Conservation (phyloP, 805 yeast species). For the Pichia exigua region DNA sequence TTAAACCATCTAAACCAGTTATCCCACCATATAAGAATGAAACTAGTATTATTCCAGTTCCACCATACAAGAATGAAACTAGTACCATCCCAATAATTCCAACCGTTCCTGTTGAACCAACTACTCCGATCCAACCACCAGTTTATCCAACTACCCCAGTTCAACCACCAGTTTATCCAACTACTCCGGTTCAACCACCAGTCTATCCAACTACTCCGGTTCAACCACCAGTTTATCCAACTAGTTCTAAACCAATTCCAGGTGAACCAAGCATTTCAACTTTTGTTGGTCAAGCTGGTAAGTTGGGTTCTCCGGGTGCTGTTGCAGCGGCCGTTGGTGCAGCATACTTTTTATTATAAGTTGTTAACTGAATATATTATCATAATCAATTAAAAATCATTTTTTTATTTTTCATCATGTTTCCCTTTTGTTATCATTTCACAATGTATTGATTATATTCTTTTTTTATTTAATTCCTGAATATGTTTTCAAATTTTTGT, state of each 20-base stretch:
- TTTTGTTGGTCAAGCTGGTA: slow-evolving; percentile 2
- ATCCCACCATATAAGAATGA: neutral
- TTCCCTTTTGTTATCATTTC: neutral
- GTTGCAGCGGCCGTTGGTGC: slow-evolving; percentile 1
- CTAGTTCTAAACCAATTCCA: neutral
- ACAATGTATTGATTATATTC: neutral
- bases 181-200: neutral
- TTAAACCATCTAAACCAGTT: neutral
- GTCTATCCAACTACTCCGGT: neutral
- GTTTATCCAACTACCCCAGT: neutral
- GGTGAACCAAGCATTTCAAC: slow-evolving; percentile 1
- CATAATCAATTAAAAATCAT: neutral
- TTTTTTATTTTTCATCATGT: neutral
- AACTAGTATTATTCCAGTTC: neutral
- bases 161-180: slow-evolving; percentile 1
- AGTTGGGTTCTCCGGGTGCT: neutral
- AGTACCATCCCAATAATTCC: neutral
- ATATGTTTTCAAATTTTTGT: too few relatives aligned
- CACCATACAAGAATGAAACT: neutral
- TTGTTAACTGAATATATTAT: neutral
- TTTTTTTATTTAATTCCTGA: too few relatives aligned
- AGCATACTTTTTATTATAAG: neutral
- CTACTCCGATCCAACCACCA: neutral
- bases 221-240: neutral
- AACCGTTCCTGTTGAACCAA: neutral